Evolutionary conservation across 371 early-diverging fungal genomes (phyloP).

Genomic region (Mucor sp.): DNA sequence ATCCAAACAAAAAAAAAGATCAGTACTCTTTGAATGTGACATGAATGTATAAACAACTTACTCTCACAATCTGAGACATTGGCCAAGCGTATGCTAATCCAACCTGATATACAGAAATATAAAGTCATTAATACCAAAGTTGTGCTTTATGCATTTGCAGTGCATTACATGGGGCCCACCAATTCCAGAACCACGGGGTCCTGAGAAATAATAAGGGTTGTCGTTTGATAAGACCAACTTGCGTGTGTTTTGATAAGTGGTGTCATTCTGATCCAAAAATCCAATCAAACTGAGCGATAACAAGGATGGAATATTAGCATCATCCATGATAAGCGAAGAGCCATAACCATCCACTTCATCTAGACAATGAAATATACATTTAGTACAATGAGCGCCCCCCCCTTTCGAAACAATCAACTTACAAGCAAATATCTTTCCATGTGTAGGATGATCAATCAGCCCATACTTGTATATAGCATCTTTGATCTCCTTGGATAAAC

Average conservation of each 20-base stretch:
- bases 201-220: conserved; percentile 66
- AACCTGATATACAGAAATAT: conserved; percentile 13
- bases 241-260: conserved; percentile 63
- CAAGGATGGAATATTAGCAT: conserved; percentile 69
- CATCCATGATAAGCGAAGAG: conserved; percentile 65
- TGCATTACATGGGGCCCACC: conserved; percentile 67
- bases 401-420: conserved; percentile 6
- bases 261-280: conserved; percentile 51
- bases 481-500: conserved; percentile 52
- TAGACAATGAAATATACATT: not conserved
- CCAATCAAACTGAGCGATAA: conserved; percentile 65
- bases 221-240: conserved; percentile 51
- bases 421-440: conserved; percentile 52
- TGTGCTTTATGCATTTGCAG: not conserved
- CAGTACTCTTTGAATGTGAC: not conserved
- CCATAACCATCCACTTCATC: conserved; percentile 74
- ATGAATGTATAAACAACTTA: conserved; percentile 3
- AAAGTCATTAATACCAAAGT: not conserved
- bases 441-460: conserved; percentile 43
- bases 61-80: conserved; percentile 36
- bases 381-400: not conserved
- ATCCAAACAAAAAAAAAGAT: not conserved
- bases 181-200: conserved; percentile 50
- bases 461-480: conserved; percentile 60
- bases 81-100: conserved; percentile 36